Evolutionary conservation across 106 monocot genomes (phyloP).

Genomic region (Posidonia australis): DNA sequence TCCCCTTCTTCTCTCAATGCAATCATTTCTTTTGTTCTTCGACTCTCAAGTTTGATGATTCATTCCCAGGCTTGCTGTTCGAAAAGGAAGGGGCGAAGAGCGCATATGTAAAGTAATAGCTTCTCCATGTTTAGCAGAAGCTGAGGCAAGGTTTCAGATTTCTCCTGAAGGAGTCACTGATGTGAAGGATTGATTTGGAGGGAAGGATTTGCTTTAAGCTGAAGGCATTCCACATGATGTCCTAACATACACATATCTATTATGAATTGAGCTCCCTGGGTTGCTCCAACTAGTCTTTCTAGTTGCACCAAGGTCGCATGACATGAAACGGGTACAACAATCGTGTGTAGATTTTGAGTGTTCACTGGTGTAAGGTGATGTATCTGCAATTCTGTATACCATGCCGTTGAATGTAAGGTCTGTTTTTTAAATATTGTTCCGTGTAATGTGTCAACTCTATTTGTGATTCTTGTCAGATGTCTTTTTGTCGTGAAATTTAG

Average conservation of each 20-base stretch:
- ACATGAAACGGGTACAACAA: neutral
- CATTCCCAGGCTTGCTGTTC: conserved; percentile 38
- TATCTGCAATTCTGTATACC: too few species aligned
- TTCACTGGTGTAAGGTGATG: too few species aligned
- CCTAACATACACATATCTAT: neutral
- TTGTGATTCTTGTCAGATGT: too few species aligned
- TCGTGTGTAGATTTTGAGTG: neutral
- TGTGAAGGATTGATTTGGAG: conserved; percentile 58
- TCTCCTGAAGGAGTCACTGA: conserved; percentile 61
- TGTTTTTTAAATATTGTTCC: too few species aligned
- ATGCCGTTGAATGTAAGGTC: too few species aligned
- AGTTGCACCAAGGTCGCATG: too few species aligned
- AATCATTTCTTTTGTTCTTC: neutral
- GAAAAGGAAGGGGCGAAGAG: conserved; percentile 70
- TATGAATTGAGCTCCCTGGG: too few species aligned
- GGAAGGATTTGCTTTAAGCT: too few species aligned
- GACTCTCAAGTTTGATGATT: neutral
- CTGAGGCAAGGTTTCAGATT: conserved; percentile 76
- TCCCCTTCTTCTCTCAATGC: neutral
- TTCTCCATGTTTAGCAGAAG: conserved; percentile 76
- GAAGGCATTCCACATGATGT: neutral
- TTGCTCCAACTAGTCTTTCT: too few species aligned
- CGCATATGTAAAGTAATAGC: conserved; percentile 68
- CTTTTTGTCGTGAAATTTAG: too few species aligned
- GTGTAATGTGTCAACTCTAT: too few species aligned